Evolutionary conservation across 345 rosid genomes (phyloP).

Genomic region (Geranium rotundifolium): DNA sequence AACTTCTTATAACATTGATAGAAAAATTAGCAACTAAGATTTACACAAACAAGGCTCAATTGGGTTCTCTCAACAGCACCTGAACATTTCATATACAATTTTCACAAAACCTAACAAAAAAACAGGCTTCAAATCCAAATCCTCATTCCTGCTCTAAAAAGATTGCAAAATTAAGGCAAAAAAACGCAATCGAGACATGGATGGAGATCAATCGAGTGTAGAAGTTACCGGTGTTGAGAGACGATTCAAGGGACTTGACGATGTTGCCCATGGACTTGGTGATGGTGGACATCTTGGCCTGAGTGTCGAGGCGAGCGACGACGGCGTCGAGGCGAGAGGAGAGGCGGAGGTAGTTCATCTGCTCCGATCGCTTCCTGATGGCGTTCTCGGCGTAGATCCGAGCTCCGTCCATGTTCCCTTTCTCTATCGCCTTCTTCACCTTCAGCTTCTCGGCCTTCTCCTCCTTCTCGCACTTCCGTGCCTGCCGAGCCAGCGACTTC

Average conservation of each 20-base stretch:
- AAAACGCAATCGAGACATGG: too few relatives aligned
- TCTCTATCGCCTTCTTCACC: conserved; percentile 97
- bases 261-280: conserved; percentile 80
- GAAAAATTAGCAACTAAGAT: too few relatives aligned
- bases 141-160: too few relatives aligned
- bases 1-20: too few relatives aligned
- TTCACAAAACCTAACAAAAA: too few relatives aligned
- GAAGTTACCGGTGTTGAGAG: conserved; percentile 63
- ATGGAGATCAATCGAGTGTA: too few relatives aligned
- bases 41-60: too few relatives aligned
- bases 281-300: conserved; percentile 95
- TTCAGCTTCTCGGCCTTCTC: conserved; percentile 91
- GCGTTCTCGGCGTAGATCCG: conserved; percentile 97
- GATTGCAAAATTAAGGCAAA: too few relatives aligned
- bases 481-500: conserved; percentile 78
- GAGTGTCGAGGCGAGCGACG: conserved; percentile 88
- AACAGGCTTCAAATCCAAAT: too few relatives aligned
- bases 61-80: too few relatives aligned
- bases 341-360: conserved; percentile 92
- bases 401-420: conserved; percentile 94
- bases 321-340: conserved; percentile 96
- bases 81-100: too few relatives aligned
- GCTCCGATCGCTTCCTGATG: conserved; percentile 92
- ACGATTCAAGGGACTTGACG: conserved; percentile 92
- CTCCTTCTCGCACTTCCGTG: conserved; percentile 95